Percentiles rank a stretch among this genome's conserved stretches.
These are phyloP conservation scores for Ogataea ganodermae DNA, from an alignment of 805 yeast species.

Conservation along the genomic window DNA sequence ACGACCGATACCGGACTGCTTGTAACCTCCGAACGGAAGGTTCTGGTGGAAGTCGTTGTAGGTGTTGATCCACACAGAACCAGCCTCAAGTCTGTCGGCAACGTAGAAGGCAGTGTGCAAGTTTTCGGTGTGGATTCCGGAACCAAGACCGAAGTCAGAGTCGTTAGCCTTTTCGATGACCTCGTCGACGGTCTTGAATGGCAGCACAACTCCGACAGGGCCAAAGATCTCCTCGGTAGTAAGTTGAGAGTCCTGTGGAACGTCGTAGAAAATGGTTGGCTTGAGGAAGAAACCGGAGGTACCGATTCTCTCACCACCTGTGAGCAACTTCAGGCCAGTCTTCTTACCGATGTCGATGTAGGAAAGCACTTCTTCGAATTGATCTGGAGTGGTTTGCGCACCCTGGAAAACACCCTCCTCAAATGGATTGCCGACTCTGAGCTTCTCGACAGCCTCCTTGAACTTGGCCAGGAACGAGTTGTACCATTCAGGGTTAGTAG, in stretches of 20 bases:
- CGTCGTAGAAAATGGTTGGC: constrained; percentile 89
- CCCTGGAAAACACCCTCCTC: constrained; percentile 70
- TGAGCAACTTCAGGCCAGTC: constrained; percentile 68
- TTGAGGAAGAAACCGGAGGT: constrained; percentile 68
- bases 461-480: constrained; percentile 65
- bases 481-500: constrained; percentile 55
- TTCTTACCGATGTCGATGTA: constrained; percentile 64
- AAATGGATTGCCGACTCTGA: constrained; percentile 80
- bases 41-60: constrained; percentile 66
- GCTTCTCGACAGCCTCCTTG: constrained; percentile 45
- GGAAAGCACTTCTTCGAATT: constrained; percentile 62
- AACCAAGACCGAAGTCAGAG: constrained; percentile 82
- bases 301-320: constrained; percentile 82
- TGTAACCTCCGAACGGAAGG: constrained; percentile 74
- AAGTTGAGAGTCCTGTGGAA: constrained; percentile 68
- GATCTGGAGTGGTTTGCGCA: constrained; percentile 71
- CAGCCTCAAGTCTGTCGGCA: constrained; percentile 68
- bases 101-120: constrained; percentile 66
- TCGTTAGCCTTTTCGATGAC: constrained; percentile 74
- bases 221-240: constrained; percentile 92
- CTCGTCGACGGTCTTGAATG: constrained; percentile 73
- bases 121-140: constrained; percentile 79
- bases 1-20: constrained; percentile 69
- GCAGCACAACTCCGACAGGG: constrained; percentile 77
- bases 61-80: constrained; percentile 81